These are phyloP conservation scores for Pseudocercospora macadamiae DNA, from an alignment of 2,329 filamentous ascomycete species.

Conservation along the genomic window DNA sequence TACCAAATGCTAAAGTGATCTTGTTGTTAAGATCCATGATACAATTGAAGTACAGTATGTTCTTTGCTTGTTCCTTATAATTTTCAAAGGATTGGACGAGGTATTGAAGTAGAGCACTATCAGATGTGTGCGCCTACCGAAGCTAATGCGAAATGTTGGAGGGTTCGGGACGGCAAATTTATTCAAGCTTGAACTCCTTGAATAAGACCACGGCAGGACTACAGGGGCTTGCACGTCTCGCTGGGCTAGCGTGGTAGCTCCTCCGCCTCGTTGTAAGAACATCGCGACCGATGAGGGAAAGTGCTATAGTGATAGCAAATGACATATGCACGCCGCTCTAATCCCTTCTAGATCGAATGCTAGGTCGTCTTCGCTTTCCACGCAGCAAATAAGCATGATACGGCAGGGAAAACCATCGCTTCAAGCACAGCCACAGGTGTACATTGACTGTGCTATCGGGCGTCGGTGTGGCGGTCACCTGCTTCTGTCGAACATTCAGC, in stretches of 20 bases:
- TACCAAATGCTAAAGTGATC: neutral
- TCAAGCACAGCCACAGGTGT: constrained; percentile 1
- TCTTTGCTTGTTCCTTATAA: too few relatives aligned
- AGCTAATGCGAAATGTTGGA: too few relatives aligned
- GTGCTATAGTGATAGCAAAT: constrained; percentile 14
- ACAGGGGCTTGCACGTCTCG: constrained; percentile 12
- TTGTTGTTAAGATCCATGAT: neutral
- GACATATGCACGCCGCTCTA: constrained; percentile 8
- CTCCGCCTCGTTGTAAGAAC: constrained; percentile 11
- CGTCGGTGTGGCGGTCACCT: too few relatives aligned
- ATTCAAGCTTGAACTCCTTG: too few relatives aligned
- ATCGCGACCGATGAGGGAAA: constrained; percentile 18
- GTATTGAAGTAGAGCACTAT: too few relatives aligned
- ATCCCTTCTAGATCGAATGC: constrained; percentile 1
- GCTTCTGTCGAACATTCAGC: too few relatives aligned
- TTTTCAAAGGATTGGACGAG: too few relatives aligned
- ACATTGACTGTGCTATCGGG: too few relatives aligned
- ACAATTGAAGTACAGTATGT: too few relatives aligned
- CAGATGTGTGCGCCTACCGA: too few relatives aligned
- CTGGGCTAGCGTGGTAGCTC: constrained; percentile 11
- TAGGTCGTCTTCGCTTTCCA: constrained; percentile 1
- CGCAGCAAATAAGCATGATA: neutral
- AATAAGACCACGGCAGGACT: constrained; percentile 17
- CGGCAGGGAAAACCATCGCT: neutral
- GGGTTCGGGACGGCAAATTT: too few relatives aligned